Evolutionary conservation across 2,329 filamentous ascomycete genomes (phyloP), one percentile per base, ranked within the genome.

Genomic region (Aspergillus glaucus): DNA sequence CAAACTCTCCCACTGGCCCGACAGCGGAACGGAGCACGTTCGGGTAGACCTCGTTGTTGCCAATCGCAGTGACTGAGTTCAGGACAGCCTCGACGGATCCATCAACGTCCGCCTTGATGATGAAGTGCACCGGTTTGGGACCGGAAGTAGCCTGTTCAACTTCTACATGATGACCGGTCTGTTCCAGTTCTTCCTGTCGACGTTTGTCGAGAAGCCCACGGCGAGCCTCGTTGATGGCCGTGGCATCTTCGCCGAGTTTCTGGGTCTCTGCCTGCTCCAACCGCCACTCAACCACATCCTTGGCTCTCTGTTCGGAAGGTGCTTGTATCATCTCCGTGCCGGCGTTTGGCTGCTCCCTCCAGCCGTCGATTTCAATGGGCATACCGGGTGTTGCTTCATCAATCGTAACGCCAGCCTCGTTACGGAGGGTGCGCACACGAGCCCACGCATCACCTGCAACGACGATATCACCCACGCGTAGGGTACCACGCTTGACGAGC

Each of bases 311-410:
- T 70, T 97, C 91, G 56, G 84, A 82, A 0, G 80, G 75, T 1
- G 91, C 88, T 70, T 97, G 87, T 0, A 98, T 76, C 7, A 95
- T 85, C 72, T 89, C 83, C 60, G 94, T 88, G 44, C 94, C 94
- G 1, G 93, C 92, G 21, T 80, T 78, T 1, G 93, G 92, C 55
- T 89, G 85, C 32, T 89, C 87, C 59, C 85, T 84, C 93, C 93
- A 98, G n/a, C 93, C 93, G 53, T 96, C 83, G 17, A 98, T 82
- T 68, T 97, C 89, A 3, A 95, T 87, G 0, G 94, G 90, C 24
- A 85, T 93, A 32, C 93, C 93, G 0, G 93, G 94, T 0, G 84
- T 82, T 12, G 89, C 91, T 67, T 89, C 84, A 1, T 75, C 58
- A 14, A 97, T 73, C 10, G 84, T 76, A 2, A 78, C 71, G 17